Evolutionary conservation across 1,139 yeast species (phyloP).

Genomic region (Kluyveromyces sp.): DNA sequence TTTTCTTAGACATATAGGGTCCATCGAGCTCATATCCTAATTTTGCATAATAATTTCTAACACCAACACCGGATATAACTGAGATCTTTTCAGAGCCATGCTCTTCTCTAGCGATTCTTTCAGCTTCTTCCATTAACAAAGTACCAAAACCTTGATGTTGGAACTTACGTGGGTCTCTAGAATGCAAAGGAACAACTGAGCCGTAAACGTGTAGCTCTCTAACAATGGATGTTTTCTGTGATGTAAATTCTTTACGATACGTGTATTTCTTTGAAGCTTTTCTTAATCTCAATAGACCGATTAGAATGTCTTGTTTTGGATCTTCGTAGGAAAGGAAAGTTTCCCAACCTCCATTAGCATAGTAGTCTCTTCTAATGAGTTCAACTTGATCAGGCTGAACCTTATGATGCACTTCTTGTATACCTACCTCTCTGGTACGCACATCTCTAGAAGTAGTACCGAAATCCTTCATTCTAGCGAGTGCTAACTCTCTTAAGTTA

Average conservation of each 20-base stretch:
- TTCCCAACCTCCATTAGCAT: constrained; percentile 99
- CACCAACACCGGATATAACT: constrained; percentile 97
- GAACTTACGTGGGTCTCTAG: constrained; percentile 95
- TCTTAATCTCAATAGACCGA: constrained; percentile 82
- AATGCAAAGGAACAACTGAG: constrained; percentile 92
- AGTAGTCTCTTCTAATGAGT: constrained; percentile 87
- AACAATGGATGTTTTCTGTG: constrained; percentile 84
- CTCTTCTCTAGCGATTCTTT: constrained; percentile 88
- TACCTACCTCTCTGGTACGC: constrained; percentile 98
- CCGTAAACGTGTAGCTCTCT: constrained; percentile 97
- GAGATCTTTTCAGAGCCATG: constrained; percentile 88
- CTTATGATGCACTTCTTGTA: constrained; percentile 95
- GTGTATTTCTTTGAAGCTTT: constrained; percentile 86
- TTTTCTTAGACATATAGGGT: constrained; percentile 81
- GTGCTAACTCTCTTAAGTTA: constrained; percentile 86
- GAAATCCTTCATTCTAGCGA: constrained; percentile 96
- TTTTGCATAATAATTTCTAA: constrained; percentile 86
- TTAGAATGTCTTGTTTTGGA: constrained; percentile 90
- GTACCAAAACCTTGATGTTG: constrained; percentile 99
- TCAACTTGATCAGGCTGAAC: constrained; percentile 97
- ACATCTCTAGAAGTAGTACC: constrained; percentile 96
- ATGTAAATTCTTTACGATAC: constrained; percentile 77
- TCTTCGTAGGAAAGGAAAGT: constrained; percentile 94
- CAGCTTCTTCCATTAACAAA: constrained; percentile 95
- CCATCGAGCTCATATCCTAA: constrained; percentile 91